phyloP scores from a whole-genome alignment of 495 filamentous ascomycete genomes.

The Annulohypoxylon stygium region DNA sequence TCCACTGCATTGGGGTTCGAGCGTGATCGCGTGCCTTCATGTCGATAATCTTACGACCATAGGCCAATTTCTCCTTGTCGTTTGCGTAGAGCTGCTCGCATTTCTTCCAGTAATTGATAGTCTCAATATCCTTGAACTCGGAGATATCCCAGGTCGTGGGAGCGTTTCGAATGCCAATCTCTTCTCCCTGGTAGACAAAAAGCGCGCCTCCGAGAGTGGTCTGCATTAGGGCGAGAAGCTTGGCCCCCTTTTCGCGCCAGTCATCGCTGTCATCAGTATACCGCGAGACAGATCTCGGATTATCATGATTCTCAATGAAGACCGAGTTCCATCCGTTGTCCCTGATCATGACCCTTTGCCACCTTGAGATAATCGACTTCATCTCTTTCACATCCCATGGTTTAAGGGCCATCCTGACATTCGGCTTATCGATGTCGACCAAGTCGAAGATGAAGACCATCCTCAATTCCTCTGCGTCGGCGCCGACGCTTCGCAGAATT shows the following conservation, averaged over 20 bases:
- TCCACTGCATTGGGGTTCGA: conserved; percentile 74
- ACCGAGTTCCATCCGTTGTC: conserved; percentile 73
- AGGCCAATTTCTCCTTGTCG: conserved; percentile 53
- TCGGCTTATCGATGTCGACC: conserved; percentile 64
- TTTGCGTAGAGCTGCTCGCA: conserved; percentile 39
- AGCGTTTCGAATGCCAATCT: conserved; percentile 73
- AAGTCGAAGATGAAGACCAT: conserved; percentile 77
- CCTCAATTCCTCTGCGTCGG: conserved; percentile 67
- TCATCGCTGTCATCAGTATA: conserved; percentile 60
- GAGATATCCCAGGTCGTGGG: conserved; percentile 69
- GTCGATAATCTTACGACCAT: conserved; percentile 57
- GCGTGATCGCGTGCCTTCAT: conserved; percentile 71
- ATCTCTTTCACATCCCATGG: conserved; percentile 67
- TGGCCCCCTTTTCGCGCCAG: conserved; percentile 61
- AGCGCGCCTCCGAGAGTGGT: conserved; percentile 70
- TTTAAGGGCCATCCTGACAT: conserved; percentile 57
- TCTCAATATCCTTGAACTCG: conserved; percentile 75
- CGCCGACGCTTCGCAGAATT: conserved; percentile 66
- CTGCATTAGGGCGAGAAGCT: conserved; percentile 72
- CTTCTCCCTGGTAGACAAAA: conserved; percentile 79
- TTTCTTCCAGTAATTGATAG: conserved; percentile 70
- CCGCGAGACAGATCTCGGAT: conserved; percentile 69
- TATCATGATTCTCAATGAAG: conserved; percentile 75
- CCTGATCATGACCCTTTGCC: conserved; percentile 71
- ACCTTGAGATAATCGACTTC: conserved; percentile 66